A percentile compares a stretch with the other conserved stretches of the same genome.
Conservation (phyloP, 2,329 filamentous ascomycete genomes). For the Penicillium sp. region DNA sequence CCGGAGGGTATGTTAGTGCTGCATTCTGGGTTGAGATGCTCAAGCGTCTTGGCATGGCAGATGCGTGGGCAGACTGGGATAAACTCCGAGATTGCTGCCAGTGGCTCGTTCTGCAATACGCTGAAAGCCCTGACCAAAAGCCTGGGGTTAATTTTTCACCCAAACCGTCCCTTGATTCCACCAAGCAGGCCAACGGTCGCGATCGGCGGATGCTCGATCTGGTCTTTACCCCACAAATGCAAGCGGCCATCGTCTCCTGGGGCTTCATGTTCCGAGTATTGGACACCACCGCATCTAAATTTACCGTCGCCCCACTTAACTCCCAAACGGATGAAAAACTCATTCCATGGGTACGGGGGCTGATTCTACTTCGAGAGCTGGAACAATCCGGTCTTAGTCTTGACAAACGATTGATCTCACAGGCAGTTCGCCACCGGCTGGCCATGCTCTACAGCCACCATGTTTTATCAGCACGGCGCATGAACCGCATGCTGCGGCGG, state of each 20-base stretch:
- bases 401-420: conserved; percentile 26
- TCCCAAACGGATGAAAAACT: conserved; percentile 20
- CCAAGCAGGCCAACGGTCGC: conserved; percentile 1
- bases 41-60: conserved; percentile 57
- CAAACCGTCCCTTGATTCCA: not conserved
- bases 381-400: conserved; percentile 37
- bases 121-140: conserved; percentile 8
- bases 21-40: conserved; percentile 57
- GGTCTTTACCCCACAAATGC: conserved; percentile 45
- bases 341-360: conserved; percentile 40
- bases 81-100: conserved; percentile 52
- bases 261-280: conserved; percentile 42
- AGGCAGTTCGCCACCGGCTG: conserved; percentile 37
- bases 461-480: conserved; percentile 28
- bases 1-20: conserved; percentile 42
- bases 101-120: conserved; percentile 50
- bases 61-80: conserved; percentile 42
- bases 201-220: conserved; percentile 31
- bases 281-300: conserved; percentile 15
- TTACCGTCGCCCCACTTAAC: conserved; percentile 19
- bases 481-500: conserved; percentile 37
- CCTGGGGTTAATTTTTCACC: conserved; percentile 9
- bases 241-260: conserved; percentile 51
- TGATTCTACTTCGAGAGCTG: conserved; percentile 40
- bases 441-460: conserved; percentile 36